A percentile compares a stretch with the other conserved stretches of the same genome.
These are phyloP conservation scores for Pterulicium gracile DNA, from an alignment of 1,284 basidiomycete species.

Conservation along the genomic window DNA sequence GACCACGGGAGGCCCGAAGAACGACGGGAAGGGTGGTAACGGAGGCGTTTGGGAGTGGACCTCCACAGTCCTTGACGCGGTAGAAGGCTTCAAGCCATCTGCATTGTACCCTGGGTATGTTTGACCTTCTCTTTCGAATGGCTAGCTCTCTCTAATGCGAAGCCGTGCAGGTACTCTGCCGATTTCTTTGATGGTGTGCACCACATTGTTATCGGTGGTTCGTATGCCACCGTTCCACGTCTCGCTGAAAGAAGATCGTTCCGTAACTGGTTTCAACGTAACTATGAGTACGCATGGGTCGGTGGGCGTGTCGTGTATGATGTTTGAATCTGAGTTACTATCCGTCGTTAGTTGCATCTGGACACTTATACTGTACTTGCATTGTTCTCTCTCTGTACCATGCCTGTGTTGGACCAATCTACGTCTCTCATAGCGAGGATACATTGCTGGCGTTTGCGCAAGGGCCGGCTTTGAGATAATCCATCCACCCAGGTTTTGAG, in stretches of 20 bases:
- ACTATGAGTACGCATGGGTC: slow-evolving; percentile 67
- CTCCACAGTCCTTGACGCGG: slow-evolving; percentile 60
- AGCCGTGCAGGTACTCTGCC: slow-evolving; percentile 51
- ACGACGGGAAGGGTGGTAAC: slow-evolving; percentile 59
- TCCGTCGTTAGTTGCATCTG: too few species aligned
- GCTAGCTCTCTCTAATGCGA: neutral
- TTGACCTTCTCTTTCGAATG: neutral
- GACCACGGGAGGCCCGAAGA: slow-evolving; percentile 41
- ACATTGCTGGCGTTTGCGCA: too few species aligned
- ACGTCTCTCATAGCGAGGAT: too few species aligned
- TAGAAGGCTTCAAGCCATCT: slow-evolving; percentile 71
- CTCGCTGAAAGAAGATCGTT: slow-evolving; percentile 68
- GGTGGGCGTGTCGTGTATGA: slow-evolving; percentile 55
- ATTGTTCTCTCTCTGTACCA: too few species aligned
- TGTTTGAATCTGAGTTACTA: too few species aligned
- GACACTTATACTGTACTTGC: too few species aligned
- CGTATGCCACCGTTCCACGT: slow-evolving; percentile 80
- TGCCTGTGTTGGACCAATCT: too few species aligned
- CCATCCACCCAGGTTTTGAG: too few species aligned
- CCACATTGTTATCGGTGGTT: slow-evolving; percentile 80
- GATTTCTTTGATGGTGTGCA: slow-evolving; percentile 89
- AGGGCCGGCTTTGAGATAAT: too few species aligned
- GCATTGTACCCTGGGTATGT: slow-evolving; percentile 72
- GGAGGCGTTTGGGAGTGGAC: slow-evolving; percentile 99
- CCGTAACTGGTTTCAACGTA: slow-evolving; percentile 79